Evolutionary conservation across 2,329 filamentous ascomycete genomes (phyloP), one percentile per base, ranked within the genome.

Genomic region (Fusarium lateritium): DNA sequence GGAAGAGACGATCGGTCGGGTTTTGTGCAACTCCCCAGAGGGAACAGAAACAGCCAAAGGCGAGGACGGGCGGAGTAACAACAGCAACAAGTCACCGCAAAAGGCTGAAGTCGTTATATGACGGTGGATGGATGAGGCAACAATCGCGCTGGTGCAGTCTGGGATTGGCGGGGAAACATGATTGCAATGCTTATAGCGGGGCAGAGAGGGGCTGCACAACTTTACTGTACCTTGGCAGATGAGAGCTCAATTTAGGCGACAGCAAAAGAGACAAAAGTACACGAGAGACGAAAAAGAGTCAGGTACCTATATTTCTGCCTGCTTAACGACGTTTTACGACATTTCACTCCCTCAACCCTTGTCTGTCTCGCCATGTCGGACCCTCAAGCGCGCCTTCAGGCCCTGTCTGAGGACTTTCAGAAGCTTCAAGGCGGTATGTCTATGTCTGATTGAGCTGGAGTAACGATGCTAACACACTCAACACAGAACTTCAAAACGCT

Each of bases 361-460:
- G 8, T 24, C 36, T 24, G 26, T 31, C 24, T 5, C 56, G 19
- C 56, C 66, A 94, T 94, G 90, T 87, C 90, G 59, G 90, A 93
- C 67, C 80, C 87, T 67, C 93, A 97, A 79, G 92, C 91, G 65
- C 88, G 88, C 76, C 85, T 98, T 26, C 94, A 98, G 82, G 83
- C 86, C 54, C 88, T 98, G 43, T 94, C 94, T 1, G 94, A 98
- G 53, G 91, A 97, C 70, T 98, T 92, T 78, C 91, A 94, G 78
- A 91, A 92, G 77, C 84, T 98, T 28, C 94, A 98, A 81, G 89
- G 91, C 80, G 94, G 94, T 93, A 78, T 66, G 80, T 73, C 54
- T 33, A 22, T 36, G 13, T 38, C 11, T 22, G 9, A 36, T 36
- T 33, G 31, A 56, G 14, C 13, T 7, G 13, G 19, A 17, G 22